Conservation (phyloP, 495 filamentous ascomycete genomes). For the Achaetomiella virescens region DNA sequence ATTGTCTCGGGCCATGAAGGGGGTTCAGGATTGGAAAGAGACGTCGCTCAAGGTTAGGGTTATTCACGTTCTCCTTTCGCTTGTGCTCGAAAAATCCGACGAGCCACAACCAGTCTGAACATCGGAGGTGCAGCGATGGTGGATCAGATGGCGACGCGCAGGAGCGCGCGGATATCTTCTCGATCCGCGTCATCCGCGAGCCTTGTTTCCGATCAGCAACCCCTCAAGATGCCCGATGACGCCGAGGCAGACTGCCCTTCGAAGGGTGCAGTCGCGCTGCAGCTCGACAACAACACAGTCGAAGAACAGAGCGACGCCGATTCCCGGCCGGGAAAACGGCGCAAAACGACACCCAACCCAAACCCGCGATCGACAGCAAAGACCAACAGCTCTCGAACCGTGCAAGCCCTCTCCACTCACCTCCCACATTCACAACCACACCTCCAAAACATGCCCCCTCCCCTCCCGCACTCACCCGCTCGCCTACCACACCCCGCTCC, state of each 20-base stretch:
- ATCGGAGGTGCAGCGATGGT: neutral
- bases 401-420: neutral
- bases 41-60: too few relatives aligned
- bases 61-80: too few relatives aligned
- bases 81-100: too few relatives aligned
- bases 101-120: too few relatives aligned
- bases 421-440: neutral
- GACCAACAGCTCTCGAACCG: neutral
- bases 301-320: neutral
- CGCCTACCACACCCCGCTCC: conserved; percentile 38
- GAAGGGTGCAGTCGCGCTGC: neutral
- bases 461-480: conserved; percentile 18
- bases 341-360: neutral
- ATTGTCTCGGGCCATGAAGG: too few relatives aligned
- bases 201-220: neutral
- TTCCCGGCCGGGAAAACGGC: neutral
- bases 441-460: neutral
- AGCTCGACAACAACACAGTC: neutral
- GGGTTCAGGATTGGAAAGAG: too few relatives aligned
- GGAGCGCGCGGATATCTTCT: conserved; percentile 1
- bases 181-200: neutral
- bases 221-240: neutral
- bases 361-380: neutral
- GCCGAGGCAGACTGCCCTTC: neutral
- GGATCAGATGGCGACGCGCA: neutral